phyloP scores from a whole-genome alignment of 495 filamentous ascomycete genomes.

The Annulohypoxylon moriforme region DNA sequence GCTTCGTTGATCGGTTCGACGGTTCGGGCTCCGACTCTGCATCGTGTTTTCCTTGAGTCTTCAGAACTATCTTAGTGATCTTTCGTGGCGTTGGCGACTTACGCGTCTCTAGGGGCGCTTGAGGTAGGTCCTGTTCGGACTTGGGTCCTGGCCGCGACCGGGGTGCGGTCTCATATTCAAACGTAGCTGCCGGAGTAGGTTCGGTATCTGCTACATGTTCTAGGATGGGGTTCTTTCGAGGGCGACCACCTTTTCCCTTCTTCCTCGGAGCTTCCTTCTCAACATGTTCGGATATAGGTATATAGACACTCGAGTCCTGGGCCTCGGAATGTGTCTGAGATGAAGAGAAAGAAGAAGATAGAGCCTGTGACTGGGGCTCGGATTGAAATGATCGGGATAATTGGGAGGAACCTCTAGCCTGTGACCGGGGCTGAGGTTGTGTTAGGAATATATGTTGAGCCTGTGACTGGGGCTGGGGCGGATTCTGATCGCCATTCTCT shows the following conservation, averaged over 20 bases:
- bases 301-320: slow-evolving; percentile 3
- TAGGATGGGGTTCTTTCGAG: slow-evolving; percentile 40
- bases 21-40: not conserved
- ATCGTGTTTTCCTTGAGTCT: slow-evolving; percentile 1
- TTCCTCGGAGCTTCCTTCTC: slow-evolving; percentile 37
- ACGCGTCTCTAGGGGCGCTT: not conserved
- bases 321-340: not conserved
- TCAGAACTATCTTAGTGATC: not conserved
- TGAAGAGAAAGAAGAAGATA: not conserved
- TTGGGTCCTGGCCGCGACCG: not conserved
- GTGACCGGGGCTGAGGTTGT: not conserved
- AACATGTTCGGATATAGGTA: not conserved
- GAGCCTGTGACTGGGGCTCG: slow-evolving; percentile 4
- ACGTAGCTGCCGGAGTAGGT: not conserved
- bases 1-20: slow-evolving; percentile 37
- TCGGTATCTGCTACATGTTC: slow-evolving; percentile 23
- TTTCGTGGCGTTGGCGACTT: not conserved
- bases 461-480: not conserved
- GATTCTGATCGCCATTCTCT: slow-evolving; percentile 40
- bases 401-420: not conserved
- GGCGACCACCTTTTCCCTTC: slow-evolving; percentile 48
- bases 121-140: not conserved
- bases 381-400: not conserved
- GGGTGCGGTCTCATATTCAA: not conserved
- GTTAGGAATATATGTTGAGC: not conserved